Evolutionary conservation across 768 basidiomycete species (phyloP), one percentile per base, ranked within the genome.

Genomic region (Pholiota microspora): DNA sequence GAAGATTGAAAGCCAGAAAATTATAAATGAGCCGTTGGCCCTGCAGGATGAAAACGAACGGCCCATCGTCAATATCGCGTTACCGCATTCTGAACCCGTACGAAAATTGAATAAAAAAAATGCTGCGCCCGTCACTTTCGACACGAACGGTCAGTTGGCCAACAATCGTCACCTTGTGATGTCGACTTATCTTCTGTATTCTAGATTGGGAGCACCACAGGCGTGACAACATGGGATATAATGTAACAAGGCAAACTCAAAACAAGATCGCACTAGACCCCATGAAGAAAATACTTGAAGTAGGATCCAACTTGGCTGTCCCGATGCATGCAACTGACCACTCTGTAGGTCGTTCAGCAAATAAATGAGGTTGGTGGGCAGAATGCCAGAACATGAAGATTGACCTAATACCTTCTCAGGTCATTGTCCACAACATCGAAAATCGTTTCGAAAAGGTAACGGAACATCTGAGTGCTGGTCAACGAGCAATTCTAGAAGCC

Each of bases 361-460:
- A 78, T 86, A 13, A 75, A 79, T 47, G 63, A 77, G 62, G 83
- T 55, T 42, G 75, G 63, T 23, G 8, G 32, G 10, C 36, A 1
- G 32, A 40, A n/a, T 25, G 25, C 32, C 49, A 49, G 32, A 35
- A 23, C 32, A 4, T 49, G n/a, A n/a, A n/a, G n/a, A 13, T 18
- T 21, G 27, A 25, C 12, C 36, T 50, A 28, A 40, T 49, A 45
- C 10, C 6, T 21, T 31, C 55, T 16, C 47, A 86, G 82, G 79
- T 74, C 28, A 65, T 86, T 10, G 61, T 80, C 24, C 64, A 70
- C 35, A 78, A 75, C n/a, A 73, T 83, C 36, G 68, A 71, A 0
- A 67, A 70, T 29, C 77, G 73, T 35, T 82, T 86, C 53, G 74
- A 76, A 35, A 71, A 68, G 47, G 74, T 84, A 32, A 73, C 70